Percentiles rank a stretch among this genome's conserved stretches.
Conservation (phyloP, 805 yeast genomes). For the Debaryomyces tyrocola region DNA sequence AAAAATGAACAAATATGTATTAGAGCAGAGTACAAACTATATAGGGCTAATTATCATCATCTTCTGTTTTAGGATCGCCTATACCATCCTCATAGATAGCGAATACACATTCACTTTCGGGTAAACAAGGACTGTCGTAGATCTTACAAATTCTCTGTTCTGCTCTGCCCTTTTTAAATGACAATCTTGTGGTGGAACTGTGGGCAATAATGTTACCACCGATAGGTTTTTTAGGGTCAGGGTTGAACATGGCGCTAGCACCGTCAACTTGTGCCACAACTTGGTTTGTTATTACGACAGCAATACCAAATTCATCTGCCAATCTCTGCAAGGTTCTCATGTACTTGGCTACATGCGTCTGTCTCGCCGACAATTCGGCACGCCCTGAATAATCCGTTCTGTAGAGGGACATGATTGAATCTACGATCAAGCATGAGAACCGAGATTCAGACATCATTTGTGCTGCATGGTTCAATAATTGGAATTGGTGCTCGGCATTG, state of each 20-base stretch:
- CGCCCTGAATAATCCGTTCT: slow-evolving; percentile 94
- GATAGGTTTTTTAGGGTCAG: slow-evolving; percentile 97
- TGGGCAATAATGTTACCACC: slow-evolving; percentile 99
- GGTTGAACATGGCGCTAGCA: slow-evolving; percentile 77
- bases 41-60: slow-evolving; percentile 27
- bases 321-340: slow-evolving; percentile 88
- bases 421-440: slow-evolving; percentile 88
- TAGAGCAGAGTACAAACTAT: too few species aligned
- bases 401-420: slow-evolving; percentile 94
- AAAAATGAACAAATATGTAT: too few species aligned
- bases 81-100: slow-evolving; percentile 97
- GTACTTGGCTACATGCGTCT: slow-evolving; percentile 88
- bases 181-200: slow-evolving; percentile 89
- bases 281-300: slow-evolving; percentile 89
- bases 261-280: slow-evolving; percentile 98
- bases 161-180: slow-evolving; percentile 86
- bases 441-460: slow-evolving; percentile 95
- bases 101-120: slow-evolving; percentile 92
- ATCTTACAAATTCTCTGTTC: slow-evolving; percentile 93
- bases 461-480: slow-evolving; percentile 84
- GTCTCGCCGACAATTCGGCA: slow-evolving; percentile 94
- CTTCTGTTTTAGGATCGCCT: slow-evolving; percentile 91
- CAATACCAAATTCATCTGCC: slow-evolving; percentile 97
- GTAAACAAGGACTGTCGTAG: slow-evolving; percentile 94
- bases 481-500: slow-evolving; percentile 94